Evolutionary conservation across 208 protist genomes (phyloP), one percentile per base, ranked within the genome.

Genomic region (Wallacemonas sp.): DNA sequence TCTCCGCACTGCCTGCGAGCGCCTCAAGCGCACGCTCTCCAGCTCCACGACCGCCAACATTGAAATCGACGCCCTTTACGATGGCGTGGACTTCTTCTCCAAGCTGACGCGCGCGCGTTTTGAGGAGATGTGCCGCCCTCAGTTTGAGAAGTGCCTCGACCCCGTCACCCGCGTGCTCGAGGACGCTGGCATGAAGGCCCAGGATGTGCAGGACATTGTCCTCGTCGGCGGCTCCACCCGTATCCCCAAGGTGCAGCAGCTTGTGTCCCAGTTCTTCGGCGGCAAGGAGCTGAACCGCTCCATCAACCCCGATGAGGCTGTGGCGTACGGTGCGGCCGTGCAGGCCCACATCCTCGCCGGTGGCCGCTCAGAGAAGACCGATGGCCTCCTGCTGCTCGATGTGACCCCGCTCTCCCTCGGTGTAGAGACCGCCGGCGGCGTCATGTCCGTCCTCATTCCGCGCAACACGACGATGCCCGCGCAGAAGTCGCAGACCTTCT

Each of bases 11-110:
- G 91, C 88, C 32, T 95, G 89, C 74, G 93, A 97, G 78, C 82
- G 98, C 38, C 98, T 98, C 33, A 99, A 99, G 97, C 90, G 98
- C 72, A 97, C 97, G 32, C 94, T 99, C 12, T 99, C 98, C 32
- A 93, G 80, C 55, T 81, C 89, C 52, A 89, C 96, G 0, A 84
- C 86, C 39, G 92, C 98, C 7, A 91, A 75, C 66, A 96, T 99
- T 70, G 97, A 99, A 82, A 98, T 99, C 46, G 98, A 99, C 75
- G 94, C 97, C 7, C 82, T 99, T 8, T 98, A 89, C 73, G 97
- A 99, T 29, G 98, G 97, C 61, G 78, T 89, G 55, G 99, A 99
- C 87, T 99, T 99, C 77, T 95, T 92, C 81, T 97, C 90, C 8
- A 94, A 88, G 48, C 87, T 99, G 62, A 99, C 98, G n/a, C 93